Evolutionary conservation across 495 filamentous ascomycete genomes (phyloP), one percentile per base, ranked within the genome.

Genomic region (Penicillium psychrofluorescens): DNA sequence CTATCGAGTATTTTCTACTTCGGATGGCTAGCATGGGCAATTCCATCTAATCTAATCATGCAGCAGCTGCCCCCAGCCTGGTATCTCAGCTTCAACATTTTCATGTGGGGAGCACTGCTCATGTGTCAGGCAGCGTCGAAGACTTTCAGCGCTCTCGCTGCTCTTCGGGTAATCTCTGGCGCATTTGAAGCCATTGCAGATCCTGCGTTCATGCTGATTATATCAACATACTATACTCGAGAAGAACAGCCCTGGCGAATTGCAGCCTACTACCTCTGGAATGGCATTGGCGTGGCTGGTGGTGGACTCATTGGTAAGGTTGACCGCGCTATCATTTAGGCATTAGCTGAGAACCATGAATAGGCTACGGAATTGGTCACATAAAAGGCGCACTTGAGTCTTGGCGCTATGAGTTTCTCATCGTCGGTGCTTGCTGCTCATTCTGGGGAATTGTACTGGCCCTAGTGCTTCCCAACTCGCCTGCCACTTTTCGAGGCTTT

Each of bases 1-100:
- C 51, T 79, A 1, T 68, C 63, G 8, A 67, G 61, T 28, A 59
- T 77, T 6, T 81, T 79, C 59, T 79, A 80, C 45, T 73, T 81
- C 49, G 79, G 79, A 0, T 81, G 71, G 41, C 49, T 83, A 10
- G 61, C 42, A 9, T 68, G 62, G 47, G 56, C 60, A 11, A 61
- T 70, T 40, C 72, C 71, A 0, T 63, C 67, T 1, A 68, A 71
- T 44, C 65, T 75, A 16, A 52, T 81, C 2, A 61, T 81, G 48
- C 77, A 80, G 48, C 52, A 60, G 1, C 59, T 80, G 31, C 77
- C 76, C 0, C 59, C 72, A 10, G 64, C 58, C 9, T 67, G 68
- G 43, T 79, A 77, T 55, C 58, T 71, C 2, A 69, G 70, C 7
- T 41, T 58, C 28, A 78, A 75, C 43, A 75, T 78, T 35, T 64